These are phyloP conservation scores for Aureobasidium melanogenum DNA, from an alignment of 2,329 filamentous ascomycete genomes.

Conservation along the genomic window DNA sequence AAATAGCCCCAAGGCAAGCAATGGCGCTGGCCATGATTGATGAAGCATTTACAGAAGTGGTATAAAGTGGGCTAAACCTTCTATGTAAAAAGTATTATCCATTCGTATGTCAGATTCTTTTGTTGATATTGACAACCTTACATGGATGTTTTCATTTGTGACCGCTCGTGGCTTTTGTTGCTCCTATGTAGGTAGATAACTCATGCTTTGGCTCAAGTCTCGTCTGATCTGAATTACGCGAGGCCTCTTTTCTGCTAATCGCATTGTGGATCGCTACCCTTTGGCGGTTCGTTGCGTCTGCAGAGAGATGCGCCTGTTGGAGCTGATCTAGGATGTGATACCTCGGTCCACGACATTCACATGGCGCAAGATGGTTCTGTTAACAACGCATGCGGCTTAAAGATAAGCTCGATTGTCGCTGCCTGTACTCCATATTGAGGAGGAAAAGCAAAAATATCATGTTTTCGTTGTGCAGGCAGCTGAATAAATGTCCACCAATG, in stretches of 20 bases:
- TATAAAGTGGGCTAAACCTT: neutral
- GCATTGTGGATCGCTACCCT: too few relatives aligned
- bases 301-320: neutral
- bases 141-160: too few relatives aligned
- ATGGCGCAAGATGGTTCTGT: neutral
- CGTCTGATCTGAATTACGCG: too few relatives aligned
- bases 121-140: neutral
- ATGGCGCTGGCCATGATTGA: conserved; percentile 7
- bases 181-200: too few relatives aligned
- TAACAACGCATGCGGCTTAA: neutral
- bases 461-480: neutral
- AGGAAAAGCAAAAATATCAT: neutral
- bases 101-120: neutral
- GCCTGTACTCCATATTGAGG: neutral
- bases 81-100: neutral
- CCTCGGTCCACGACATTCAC: neutral
- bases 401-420: neutral
- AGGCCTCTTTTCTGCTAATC: too few relatives aligned
- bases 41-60: neutral
- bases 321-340: neutral
- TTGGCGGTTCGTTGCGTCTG: neutral
- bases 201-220: too few relatives aligned
- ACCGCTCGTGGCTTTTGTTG: too few relatives aligned
- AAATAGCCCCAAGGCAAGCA: conserved; percentile 30
- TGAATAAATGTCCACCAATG: neutral